Conservation (phyloP, 352 stramenopile genomes). For the Phytophthora citrophthora region DNA sequence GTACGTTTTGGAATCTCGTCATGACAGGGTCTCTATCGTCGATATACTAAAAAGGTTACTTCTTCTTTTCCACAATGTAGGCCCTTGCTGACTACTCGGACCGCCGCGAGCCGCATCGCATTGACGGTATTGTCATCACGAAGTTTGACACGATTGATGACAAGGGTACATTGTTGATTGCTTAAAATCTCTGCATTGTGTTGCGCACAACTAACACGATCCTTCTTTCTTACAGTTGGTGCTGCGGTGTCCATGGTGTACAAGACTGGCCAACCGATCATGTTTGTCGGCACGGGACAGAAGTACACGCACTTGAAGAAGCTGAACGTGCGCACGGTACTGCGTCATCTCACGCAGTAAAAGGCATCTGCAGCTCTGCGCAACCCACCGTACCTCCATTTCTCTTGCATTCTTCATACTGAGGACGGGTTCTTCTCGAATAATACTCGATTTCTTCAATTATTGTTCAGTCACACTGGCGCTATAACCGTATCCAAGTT, state of each 20-base stretch:
- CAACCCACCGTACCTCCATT: constrained; percentile 4
- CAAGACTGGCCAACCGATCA: constrained; percentile 98
- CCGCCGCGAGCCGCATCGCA: constrained; percentile 86
- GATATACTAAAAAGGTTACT: constrained; percentile 10
- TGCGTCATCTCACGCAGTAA: constrained; percentile 95
- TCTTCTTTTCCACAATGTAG: constrained; percentile 31
- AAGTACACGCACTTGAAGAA: constrained; percentile 99
- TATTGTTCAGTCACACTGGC: constrained; percentile 10
- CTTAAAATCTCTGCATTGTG: not conserved
- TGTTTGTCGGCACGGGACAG: constrained; percentile 99
- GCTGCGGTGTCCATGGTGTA: constrained; percentile 99
- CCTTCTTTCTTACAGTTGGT: constrained; percentile 83
- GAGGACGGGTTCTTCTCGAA: constrained; percentile 23
- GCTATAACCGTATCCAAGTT: constrained; percentile 69
- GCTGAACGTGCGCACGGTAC: constrained; percentile 95
- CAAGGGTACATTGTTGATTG: constrained; percentile 82
- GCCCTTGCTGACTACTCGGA: constrained; percentile 91
- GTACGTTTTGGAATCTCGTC: constrained; percentile 36
- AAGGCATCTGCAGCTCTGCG: constrained; percentile 2
- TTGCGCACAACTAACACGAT: constrained; percentile 2
- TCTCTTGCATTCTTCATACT: constrained; percentile 26
- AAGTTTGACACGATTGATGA: constrained; percentile 99
- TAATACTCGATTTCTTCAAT: constrained; percentile 20
- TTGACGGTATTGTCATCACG: constrained; percentile 99
- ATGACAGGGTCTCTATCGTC: not conserved